These are phyloP conservation scores for Gynostemma pentaphyllum DNA, from an alignment of 306 rosid species.

Conservation along the genomic window DNA sequence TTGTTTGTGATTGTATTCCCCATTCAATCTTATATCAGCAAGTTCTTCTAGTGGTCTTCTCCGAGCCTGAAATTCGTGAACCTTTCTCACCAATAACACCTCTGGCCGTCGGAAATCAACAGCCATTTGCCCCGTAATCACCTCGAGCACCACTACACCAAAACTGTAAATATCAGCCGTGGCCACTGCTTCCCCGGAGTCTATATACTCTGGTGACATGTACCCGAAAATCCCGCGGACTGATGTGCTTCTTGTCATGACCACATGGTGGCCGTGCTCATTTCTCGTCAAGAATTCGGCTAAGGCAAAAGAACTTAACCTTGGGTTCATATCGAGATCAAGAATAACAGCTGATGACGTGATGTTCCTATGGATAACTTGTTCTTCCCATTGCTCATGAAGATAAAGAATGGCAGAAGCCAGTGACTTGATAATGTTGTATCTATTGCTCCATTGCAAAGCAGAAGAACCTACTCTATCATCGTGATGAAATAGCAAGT, in stretches of 20 bases:
- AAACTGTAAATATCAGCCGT: conserved; percentile 79
- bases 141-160: conserved; percentile 82
- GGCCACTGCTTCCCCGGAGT: conserved; percentile 59
- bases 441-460: conserved; percentile 65
- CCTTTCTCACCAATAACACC: conserved; percentile 68
- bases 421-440: conserved; percentile 57
- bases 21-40: conserved; percentile 53
- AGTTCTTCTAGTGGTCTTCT: conserved; percentile 55
- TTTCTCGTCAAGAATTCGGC: conserved; percentile 83
- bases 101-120: conserved; percentile 83
- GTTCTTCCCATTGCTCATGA: conserved; percentile 98
- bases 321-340: conserved; percentile 75
- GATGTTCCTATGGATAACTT: conserved; percentile 78
- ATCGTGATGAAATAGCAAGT: conserved; percentile 46
- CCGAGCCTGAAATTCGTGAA: conserved; percentile 43
- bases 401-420: conserved; percentile 85
- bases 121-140: conserved; percentile 68
- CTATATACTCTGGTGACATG: conserved; percentile 78
- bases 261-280: conserved; percentile 56
- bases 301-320: conserved; percentile 71
- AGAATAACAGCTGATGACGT: conserved; percentile 89
- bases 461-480: too few relatives aligned
- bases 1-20: conserved; percentile 48
- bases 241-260: conserved; percentile 24
- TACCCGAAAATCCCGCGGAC: conserved; percentile 82